A percentile compares a stretch with the other conserved stretches of the same genome.
These are phyloP conservation scores for Domatiomyces catenatus DNA, from an alignment of 2,329 filamentous ascomycete genomes.

Conservation along the genomic window DNA sequence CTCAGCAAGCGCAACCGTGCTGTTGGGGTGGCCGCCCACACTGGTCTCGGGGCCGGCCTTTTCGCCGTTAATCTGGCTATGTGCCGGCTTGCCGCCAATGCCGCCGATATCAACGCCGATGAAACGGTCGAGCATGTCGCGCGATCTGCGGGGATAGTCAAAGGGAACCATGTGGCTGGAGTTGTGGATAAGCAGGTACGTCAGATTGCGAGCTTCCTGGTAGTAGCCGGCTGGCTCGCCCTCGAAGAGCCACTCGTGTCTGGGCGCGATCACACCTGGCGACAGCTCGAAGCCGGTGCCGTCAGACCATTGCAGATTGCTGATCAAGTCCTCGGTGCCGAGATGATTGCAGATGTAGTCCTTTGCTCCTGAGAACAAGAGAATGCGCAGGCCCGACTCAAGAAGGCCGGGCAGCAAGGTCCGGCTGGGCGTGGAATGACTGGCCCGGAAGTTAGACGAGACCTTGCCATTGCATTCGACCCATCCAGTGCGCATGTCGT, in stretches of 20 bases:
- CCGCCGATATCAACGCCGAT: constrained; percentile 81
- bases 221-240: constrained; percentile 77
- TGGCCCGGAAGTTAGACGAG: constrained; percentile 51
- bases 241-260: constrained; percentile 86
- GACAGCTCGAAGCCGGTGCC: constrained; percentile 80
- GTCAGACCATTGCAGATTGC: constrained; percentile 80
- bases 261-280: constrained; percentile 79
- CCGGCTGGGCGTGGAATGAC: constrained; percentile 57
- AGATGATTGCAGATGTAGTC: constrained; percentile 96
- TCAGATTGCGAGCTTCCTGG: constrained; percentile 86
- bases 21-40: constrained; percentile 58
- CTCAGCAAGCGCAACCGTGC: constrained; percentile 49
- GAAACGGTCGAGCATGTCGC: constrained; percentile 96
- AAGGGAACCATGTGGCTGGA: constrained; percentile 97
- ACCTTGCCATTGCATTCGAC: constrained; percentile 75
- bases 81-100: constrained; percentile 65
- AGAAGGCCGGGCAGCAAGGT: constrained; percentile 64
- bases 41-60: constrained; percentile 57
- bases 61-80: constrained; percentile 73
- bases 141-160: constrained; percentile 68
- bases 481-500: constrained; percentile 76
- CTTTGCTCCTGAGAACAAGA: constrained; percentile 85
- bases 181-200: constrained; percentile 91
- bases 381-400: constrained; percentile 52
- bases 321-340: constrained; percentile 80